These are phyloP conservation scores for Rauvolfia tetraphylla DNA, from an alignment of 257 asterid species.

Conservation along the genomic window DNA sequence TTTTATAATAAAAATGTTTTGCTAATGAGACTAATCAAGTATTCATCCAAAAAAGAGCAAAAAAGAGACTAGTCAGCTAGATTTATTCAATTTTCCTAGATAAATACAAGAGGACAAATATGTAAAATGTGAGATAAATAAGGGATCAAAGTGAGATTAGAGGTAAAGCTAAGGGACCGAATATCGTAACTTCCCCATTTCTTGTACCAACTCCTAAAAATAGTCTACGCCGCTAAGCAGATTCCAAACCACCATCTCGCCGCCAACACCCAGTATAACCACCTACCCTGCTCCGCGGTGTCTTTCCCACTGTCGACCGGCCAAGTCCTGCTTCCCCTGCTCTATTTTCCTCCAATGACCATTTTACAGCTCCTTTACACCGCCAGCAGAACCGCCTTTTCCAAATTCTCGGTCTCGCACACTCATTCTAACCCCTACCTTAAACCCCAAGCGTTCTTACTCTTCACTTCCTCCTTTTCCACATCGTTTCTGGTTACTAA, in stretches of 20 bases:
- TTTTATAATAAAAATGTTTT: too few relatives aligned
- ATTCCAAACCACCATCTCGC: not conserved
- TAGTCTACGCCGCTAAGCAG: too few relatives aligned
- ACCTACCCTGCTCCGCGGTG: not conserved
- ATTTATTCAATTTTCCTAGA: too few relatives aligned
- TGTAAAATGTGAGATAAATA: too few relatives aligned
- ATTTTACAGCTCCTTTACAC: slow-evolving; percentile 20
- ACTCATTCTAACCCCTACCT: slow-evolving; percentile 23
- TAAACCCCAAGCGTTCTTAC: slow-evolving; percentile 23
- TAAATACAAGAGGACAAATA: not conserved
- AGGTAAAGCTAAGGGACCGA: not conserved
- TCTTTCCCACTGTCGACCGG: not conserved
- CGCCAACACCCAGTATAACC: not conserved
- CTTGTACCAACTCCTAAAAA: too few relatives aligned
- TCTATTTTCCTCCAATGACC: slow-evolving; percentile 21
- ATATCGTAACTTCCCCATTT: too few relatives aligned
- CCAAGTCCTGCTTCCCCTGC: slow-evolving; percentile 6
- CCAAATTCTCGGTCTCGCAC: not conserved
- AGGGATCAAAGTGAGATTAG: not conserved
- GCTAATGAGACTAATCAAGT: too few relatives aligned
- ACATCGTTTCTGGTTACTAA: slow-evolving; percentile 85
- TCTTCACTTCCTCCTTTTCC: slow-evolving; percentile 42
- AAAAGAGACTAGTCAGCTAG: too few relatives aligned
- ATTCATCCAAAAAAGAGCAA: too few relatives aligned
- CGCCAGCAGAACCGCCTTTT: slow-evolving; percentile 1